Base-by-base conservation (phyloP, 306 rosid genomes). In the Lathyrus sativus region DNA sequence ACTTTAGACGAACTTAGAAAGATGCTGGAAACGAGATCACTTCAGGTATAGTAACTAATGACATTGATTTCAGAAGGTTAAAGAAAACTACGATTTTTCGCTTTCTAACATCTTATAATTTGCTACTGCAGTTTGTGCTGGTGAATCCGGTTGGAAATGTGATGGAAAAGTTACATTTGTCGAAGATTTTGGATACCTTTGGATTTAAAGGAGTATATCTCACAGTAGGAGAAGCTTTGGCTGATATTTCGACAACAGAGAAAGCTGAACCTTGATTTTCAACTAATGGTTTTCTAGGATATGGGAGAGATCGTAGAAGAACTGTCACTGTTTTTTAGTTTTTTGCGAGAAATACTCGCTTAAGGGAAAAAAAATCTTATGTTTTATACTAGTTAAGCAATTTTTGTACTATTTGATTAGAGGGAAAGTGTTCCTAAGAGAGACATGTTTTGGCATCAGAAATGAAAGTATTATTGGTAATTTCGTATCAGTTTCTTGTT, bases 221-320 rank as follows among this genome's bases (percentile, higher is more conserved):
- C 57, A 74, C 97, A 1, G 97, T 91, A 13, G 93, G 88, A 77
- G 91, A 91, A 86, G 96, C 93, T 12, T 85, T 91, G 54, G 83
- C 87, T 28, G 84, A 85, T 71, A 80, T 80, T 64, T 81, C 95
- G 12, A 71, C 84, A 11, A 41, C 57, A 0, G 81, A 78, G 78
- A 85, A 85, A 78, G 77, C 86, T 61, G 76, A 82, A 39, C 84
- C 86, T 67, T 86, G 82, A 84, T 49, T 53, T 54, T 51, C 39
- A 14, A 43, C n/a, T 13, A 65, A 68, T 18, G 60, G 61, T 18
- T 26, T 46, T 50, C 46, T 35, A 37, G 68, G 28, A 61, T 35
- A 68, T 42, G 37, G 35, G 39, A 15, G 57, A 53, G 53, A 66
- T 28, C 43, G 14, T 43, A 59, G 65, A n/a, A n/a, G n/a, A 72